Evolutionary conservation across 2,329 filamentous ascomycete genomes (phyloP), one percentile per base, ranked within the genome.

Genomic region (Orbilia javanica): DNA sequence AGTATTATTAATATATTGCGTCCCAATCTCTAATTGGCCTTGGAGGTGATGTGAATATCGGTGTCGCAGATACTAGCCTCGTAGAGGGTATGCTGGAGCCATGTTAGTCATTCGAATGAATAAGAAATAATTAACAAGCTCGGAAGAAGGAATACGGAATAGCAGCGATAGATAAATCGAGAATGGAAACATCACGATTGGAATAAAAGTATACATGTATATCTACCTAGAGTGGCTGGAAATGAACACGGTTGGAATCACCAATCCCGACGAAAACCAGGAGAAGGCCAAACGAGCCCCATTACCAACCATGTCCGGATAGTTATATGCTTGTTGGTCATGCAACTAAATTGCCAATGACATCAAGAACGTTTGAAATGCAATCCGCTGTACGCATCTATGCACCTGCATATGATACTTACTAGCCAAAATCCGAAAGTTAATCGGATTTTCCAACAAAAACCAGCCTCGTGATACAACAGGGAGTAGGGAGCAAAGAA

Each of bases 391-490:
- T 20, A 64, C 22, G 57, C 46, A 36, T n/a, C n/a, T n/a, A n/a
- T n/a, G n/a, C n/a, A n/a, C n/a, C n/a, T n/a, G n/a, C n/a, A n/a
- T n/a, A n/a, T 60, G 50, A 66, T 66, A 73, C 69, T 73, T 73
- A 73, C 69, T 18, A 66, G 39, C 60, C 42, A 66, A 39, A 34
- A 27, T 18, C 22, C 7, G 50, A 71, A 71, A 44, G 22, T 63
- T 62, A 65, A 62, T 65, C 27, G 46, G 31, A 57, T 39, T n/a
- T 72, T 65, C 48, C 8, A 34, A 65, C 57, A 72, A 72, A 55
- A 36, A 18, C 68, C 52, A 36, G 48, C 60, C 68, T 72, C 34
- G 68, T 72, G 68, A 65, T 52, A 66, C 62, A 73, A 66, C 39
- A 71, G 31, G 50, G 67, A 31, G 31, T 27, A 42, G 25, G n/a